phyloP scores from a whole-genome alignment of 2,329 filamentous ascomycete species.

The Chaetomiaceae sp. region DNA sequence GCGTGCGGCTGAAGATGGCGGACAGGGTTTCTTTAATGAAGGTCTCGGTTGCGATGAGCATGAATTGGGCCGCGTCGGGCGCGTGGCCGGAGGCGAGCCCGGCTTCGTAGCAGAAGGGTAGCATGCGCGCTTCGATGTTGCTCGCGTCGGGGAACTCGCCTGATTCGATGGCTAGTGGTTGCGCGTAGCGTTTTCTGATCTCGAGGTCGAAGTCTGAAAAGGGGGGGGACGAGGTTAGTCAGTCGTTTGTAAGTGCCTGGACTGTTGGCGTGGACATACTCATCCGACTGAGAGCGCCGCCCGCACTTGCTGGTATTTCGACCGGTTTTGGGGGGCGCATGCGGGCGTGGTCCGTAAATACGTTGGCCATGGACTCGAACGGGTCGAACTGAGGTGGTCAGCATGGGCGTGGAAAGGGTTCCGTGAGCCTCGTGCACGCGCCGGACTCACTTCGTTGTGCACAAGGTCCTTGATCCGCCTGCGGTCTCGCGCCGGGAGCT shows the following conservation, averaged over 20 bases:
- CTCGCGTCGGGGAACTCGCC: conserved; percentile 63
- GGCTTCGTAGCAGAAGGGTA: conserved; percentile 62
- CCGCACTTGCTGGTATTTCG: conserved; percentile 63
- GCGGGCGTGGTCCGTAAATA: conserved; percentile 47
- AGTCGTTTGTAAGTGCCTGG: background rate
- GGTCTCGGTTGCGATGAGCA: conserved; percentile 59
- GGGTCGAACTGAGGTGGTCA: conserved; percentile 44
- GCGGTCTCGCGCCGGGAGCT: conserved; percentile 59
- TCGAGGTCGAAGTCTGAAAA: conserved; percentile 57
- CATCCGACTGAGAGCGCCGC: conserved; percentile 68
- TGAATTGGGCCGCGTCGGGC: conserved; percentile 55
- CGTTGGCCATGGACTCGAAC: conserved; percentile 45
- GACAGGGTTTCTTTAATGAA: conserved; percentile 62
- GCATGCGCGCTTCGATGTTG: conserved; percentile 58
- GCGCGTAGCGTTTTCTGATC: conserved; percentile 59
- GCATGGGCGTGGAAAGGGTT: conserved; percentile 5
- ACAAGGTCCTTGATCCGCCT: conserved; percentile 60
- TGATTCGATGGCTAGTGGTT: conserved; percentile 59
- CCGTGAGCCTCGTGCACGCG: background rate
- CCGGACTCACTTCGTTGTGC: conserved; percentile 52
- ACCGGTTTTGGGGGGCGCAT: conserved; percentile 42
- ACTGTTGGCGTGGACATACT: conserved; percentile 51
- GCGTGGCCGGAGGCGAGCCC: conserved; percentile 55
- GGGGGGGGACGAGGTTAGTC: conserved; percentile 7
- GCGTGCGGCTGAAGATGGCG: conserved; percentile 56